These are phyloP conservation scores for Hysterium pulicare DNA, from an alignment of 2,329 filamentous ascomycete species.

Conservation along the genomic window DNA sequence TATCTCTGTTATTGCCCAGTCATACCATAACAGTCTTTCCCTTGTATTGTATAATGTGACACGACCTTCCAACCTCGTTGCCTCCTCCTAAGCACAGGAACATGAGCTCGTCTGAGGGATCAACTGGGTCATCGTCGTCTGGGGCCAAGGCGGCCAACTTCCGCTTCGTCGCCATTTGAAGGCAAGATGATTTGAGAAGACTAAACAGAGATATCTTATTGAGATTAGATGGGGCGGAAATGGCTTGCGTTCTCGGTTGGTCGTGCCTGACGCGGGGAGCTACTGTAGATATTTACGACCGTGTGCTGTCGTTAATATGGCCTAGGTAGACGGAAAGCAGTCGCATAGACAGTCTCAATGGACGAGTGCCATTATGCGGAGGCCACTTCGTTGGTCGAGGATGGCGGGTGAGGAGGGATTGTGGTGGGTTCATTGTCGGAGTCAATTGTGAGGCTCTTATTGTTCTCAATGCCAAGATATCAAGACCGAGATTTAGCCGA, in stretches of 20 bases:
- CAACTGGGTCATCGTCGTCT: slow-evolving; percentile 76
- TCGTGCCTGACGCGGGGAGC: slow-evolving; percentile 2
- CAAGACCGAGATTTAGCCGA: background rate
- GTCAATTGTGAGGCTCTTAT: background rate
- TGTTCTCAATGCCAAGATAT: background rate
- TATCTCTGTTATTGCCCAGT: slow-evolving; percentile 6
- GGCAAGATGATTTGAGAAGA: no score
- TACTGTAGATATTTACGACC: no score
- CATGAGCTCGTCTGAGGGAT: slow-evolving; percentile 89
- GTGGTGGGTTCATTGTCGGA: background rate
- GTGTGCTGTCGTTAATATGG: background rate
- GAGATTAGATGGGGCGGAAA: no score
- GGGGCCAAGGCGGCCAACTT: slow-evolving; percentile 80
- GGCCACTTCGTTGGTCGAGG: no score
- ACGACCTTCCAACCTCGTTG: slow-evolving; percentile 95
- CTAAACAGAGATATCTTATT: no score
- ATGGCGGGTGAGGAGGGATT: no score
- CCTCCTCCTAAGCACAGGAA: slow-evolving; percentile 92
- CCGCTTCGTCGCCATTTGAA: slow-evolving; percentile 94
- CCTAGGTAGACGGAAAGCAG: no score
- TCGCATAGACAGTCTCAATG: no score
- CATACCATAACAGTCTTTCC: slow-evolving; percentile 97
- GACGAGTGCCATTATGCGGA: no score
- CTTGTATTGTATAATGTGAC: slow-evolving; percentile 98
- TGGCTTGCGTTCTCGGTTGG: slow-evolving; percentile 6